Base-by-base conservation (phyloP, 2,329 filamentous ascomycete genomes). In the Calonectria ilicicola region DNA sequence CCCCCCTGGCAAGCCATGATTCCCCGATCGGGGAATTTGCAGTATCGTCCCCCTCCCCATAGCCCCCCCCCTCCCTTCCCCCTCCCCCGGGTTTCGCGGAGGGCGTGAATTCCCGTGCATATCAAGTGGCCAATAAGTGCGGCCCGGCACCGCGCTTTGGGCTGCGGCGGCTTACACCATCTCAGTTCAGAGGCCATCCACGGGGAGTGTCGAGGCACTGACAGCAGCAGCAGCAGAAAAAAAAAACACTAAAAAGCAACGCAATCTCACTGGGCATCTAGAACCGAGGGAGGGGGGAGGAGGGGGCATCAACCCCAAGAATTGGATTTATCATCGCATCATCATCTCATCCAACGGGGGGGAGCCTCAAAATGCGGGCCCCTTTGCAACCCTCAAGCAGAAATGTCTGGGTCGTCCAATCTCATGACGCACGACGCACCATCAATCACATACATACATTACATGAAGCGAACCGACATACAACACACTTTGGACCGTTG, bases 401-500 rank as follows among this genome's bases (percentile, higher is more conserved):
- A 35, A n/a, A 58, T 38, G n/a, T 26, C n/a, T 40, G 32, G n/a
- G 53, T 40, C 53, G 53, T 29, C 53, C 53, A 40, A 60, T 56
- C 32, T 60, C 32, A 60, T 60, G 53, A 38, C 53, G 38, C 29
- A 26, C 53, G 21, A 29, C 53, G 21, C 53, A 58, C 53, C 53
- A 60, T 38, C 53, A 60, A 60, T 38, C 53, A 60, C 32, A 21
- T 26, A 60, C 32, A 21, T 26, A 40, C 53, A 60, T 60, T 17
- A 60, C 32, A 60, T 60, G 21, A 27, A 32, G n/a, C n/a, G 23
- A 40, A 60, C 53, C 17, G 38, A 60, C 53, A 60, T 40, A 35
- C 32, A 60, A n/a, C 51, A 56, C 51, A 47, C 44, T 35, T n/a
- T 21, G 10, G 51, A 14, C 21, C 75, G 77, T 79, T 78, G 76